phyloP scores from a whole-genome alignment of 2,329 filamentous ascomycete genomes.

The Orbilia quercus region DNA sequence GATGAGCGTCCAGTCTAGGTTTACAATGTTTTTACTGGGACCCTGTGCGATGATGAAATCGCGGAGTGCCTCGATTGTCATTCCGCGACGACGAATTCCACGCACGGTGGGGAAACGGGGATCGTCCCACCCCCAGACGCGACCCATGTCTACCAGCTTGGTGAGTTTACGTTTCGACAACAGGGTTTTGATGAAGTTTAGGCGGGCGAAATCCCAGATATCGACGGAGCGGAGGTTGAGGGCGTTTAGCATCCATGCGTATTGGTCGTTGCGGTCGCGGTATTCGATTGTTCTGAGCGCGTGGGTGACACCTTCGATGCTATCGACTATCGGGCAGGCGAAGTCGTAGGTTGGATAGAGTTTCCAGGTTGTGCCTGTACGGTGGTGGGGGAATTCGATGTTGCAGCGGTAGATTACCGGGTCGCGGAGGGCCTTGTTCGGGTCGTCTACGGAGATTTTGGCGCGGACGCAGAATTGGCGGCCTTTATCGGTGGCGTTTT shows the following conservation, averaged over 20 bases:
- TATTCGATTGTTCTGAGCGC: slow-evolving; percentile 87
- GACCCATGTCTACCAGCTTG: slow-evolving; percentile 80
- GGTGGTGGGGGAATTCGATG: slow-evolving; percentile 73
- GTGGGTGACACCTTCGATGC: slow-evolving; percentile 83
- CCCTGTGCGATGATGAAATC: slow-evolving; percentile 88
- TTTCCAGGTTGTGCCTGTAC: slow-evolving; percentile 82
- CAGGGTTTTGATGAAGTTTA: slow-evolving; percentile 86
- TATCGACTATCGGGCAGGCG: slow-evolving; percentile 83
- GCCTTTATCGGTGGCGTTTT: slow-evolving; percentile 81
- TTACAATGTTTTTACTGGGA: slow-evolving; percentile 83
- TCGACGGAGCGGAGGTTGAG: slow-evolving; percentile 79
- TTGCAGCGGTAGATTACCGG: slow-evolving; percentile 98
- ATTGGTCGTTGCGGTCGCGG: slow-evolving; percentile 85
- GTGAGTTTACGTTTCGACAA: slow-evolving; percentile 87
- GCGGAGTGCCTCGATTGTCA: slow-evolving; percentile 80
- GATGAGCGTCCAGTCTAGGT: slow-evolving; percentile 82
- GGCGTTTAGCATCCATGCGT: slow-evolving; percentile 84
- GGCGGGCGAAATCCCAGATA: slow-evolving; percentile 85
- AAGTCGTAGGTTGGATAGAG: slow-evolving; percentile 90
- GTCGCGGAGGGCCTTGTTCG: slow-evolving; percentile 95
- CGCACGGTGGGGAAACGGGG: slow-evolving; percentile 87
- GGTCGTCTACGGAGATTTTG: slow-evolving; percentile 89
- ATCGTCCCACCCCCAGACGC: slow-evolving; percentile 86
- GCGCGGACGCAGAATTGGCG: slow-evolving; percentile 90
- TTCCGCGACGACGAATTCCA: slow-evolving; percentile 79